Evolutionary conservation across 1,284 basidiomycete genomes (phyloP).

Genomic region (Macrocybe sp.): DNA sequence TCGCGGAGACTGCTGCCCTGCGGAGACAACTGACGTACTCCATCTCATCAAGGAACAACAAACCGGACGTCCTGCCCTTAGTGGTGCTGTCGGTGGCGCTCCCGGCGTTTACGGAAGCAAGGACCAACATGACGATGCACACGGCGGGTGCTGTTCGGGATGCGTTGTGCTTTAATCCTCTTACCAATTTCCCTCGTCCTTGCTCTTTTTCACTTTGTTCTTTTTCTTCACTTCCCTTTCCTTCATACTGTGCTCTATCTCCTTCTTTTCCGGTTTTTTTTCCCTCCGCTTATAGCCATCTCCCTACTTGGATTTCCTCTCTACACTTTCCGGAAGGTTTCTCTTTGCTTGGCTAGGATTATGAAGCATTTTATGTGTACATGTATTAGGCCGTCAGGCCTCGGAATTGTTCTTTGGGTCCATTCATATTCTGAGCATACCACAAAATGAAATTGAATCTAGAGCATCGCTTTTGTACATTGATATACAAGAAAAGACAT

Average conservation of each 20-base stretch:
- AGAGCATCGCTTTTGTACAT: too few relatives aligned
- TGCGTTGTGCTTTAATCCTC: slow-evolving; percentile 56
- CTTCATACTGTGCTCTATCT: slow-evolving; percentile 6
- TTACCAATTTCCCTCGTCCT: slow-evolving; percentile 2
- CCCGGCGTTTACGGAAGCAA: slow-evolving; percentile 44
- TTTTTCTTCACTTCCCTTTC: slow-evolving; percentile 19
- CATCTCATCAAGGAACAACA: slow-evolving; percentile 46
- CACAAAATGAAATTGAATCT: too few relatives aligned
- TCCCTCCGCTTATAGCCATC: background rate
- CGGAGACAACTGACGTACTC: slow-evolving; percentile 2
- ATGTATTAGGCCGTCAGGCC: background rate
- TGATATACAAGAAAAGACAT: too few relatives aligned
- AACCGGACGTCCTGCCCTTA: slow-evolving; percentile 51
- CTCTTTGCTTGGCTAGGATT: slow-evolving; percentile 4
- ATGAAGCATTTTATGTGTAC: slow-evolving; percentile 12
- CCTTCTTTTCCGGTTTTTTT: background rate
- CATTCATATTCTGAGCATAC: too few relatives aligned
- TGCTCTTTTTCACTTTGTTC: slow-evolving; percentile 7
- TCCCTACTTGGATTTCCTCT: background rate
- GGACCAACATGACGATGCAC: slow-evolving; percentile 43
- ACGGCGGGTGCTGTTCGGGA: slow-evolving; percentile 65
- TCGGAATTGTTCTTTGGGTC: too few relatives aligned
- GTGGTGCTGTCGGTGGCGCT: slow-evolving; percentile 34
- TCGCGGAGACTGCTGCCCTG: background rate
- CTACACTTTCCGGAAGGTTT: slow-evolving; percentile 6